Conservation (phyloP, 2,329 filamentous ascomycete species). For the Talaromyces sp. region DNA sequence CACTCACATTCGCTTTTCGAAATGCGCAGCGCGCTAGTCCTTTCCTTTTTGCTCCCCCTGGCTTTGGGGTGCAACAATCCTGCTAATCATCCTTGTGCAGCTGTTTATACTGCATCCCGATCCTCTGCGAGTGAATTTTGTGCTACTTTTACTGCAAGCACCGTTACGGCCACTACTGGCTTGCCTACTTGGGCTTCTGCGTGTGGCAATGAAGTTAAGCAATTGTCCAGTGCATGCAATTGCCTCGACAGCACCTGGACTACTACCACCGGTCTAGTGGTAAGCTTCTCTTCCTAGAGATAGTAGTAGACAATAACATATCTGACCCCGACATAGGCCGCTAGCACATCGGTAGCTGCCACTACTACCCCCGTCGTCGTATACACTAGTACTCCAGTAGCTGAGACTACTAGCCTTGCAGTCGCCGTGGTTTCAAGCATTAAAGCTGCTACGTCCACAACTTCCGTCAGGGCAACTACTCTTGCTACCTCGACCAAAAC, state of each 20-base stretch:
- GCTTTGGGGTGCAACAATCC: slow-evolving; percentile 8
- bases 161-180: neutral
- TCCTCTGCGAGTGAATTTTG: neutral
- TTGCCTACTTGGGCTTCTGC: neutral
- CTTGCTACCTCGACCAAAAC: neutral
- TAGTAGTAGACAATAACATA: neutral
- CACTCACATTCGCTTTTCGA: slow-evolving; percentile 1
- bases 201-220: neutral
- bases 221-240: neutral
- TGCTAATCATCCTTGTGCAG: slow-evolving; percentile 1
- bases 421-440: neutral
- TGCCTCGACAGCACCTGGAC: neutral
- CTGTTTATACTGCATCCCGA: neutral
- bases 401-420: neutral
- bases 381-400: neutral
- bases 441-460: neutral
- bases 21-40: slow-evolving; percentile 7
- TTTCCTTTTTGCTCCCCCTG: slow-evolving; percentile 7
- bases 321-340: neutral
- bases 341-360: neutral
- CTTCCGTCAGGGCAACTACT: neutral
- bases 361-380: neutral
- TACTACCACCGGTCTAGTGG: neutral
- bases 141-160: neutral
- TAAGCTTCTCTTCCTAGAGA: neutral